Base-by-base conservation (phyloP, 208 protist species). In the Wallacemonas collosoma region DNA sequence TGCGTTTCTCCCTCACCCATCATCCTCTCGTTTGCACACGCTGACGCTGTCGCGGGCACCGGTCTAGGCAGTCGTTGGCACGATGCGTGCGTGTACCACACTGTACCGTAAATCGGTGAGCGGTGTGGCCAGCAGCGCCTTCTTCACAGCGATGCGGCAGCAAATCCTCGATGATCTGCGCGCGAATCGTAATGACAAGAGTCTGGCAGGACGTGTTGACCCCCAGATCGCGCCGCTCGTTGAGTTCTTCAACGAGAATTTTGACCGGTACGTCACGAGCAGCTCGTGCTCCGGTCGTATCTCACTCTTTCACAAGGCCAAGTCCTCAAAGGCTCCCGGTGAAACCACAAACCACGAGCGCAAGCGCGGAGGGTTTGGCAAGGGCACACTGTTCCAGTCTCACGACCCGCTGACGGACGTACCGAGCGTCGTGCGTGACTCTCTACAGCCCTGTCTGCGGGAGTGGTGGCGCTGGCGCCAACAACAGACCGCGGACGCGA, bases 211-310 rank as follows among this genome's bases (percentile, higher is more conserved):
- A 14, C 75, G 83, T 35, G 80, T 96, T 9, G 91, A 94, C 56
- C 79, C 85, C 9, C 83, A 70, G 11, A 81, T 96, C 8, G 68
- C 61, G 0, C 58, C 73, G 2, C 61, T 93, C 1, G 89, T 94
- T 1, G 12, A 67, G 2, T 80, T 85, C 56, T 74, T 94, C 56
- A 96, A 94, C 77, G 57, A 70, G 2, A 58, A 75, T 14, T 86
- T 88, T 62, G 36, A 64, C 2, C 84, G 79, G 73, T 93, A 90
- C 78, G 87, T 96, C 4, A 96, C 91, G 15, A 92, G 80, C 47
- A 93, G 88, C 80, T 90, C 85, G 12, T 96, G 88, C 67, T 85
- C 85, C 17, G 91, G 88, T 4, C 82, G 91, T 0, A 51, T 89
- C 26, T 83, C 87, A 0, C 75, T 96, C 12, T 96, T 96, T 61